Evolutionary conservation across 331 rosid genomes (phyloP), one percentile per base, ranked within the genome.

Genomic region (Spiraea crenata): DNA sequence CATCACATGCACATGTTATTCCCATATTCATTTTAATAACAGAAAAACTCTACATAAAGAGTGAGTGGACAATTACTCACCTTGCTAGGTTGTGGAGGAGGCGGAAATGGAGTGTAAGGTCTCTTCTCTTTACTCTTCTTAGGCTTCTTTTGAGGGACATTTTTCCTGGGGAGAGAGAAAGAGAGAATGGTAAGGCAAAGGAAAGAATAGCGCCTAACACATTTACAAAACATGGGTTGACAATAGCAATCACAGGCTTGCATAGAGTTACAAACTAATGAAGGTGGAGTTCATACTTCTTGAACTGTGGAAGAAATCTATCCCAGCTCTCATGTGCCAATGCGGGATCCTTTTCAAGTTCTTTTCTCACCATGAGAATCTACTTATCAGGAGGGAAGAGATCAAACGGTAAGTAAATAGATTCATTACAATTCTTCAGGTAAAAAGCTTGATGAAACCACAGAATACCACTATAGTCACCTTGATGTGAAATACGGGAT

Each of bases 231-330:
- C 62, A 46, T 38, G 71, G 9, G 65, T 69, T 41, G 17, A 57
- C 55, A 59, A 61, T 7, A 57, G 42, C 4, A 60, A 50, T 65
- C 14, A 20, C 37, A 49, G 41, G 42, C 52, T 77, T 56, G 63
- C 16, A 61, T 5, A 70, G 45, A 39, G n/a, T n/a, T n/a, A n/a
- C n/a, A n/a, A n/a, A 77, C 52, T 44, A 62, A 31, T n/a, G 35
- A n/a, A 42, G 39, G 39, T 31, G 17, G 60, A 74, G 13, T 67
- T 3, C 85, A 4, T 90, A 93, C 98, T 85, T 93, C 67, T 90
- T 90, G 80, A 90, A 93, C 60, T 89, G 90, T 5, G 98, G 98
- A 77, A 93, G 98, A 87, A 93, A 93, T 79, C 98, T 84, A 73
- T 90, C 97, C 98, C 98, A 93, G 67, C 77, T 93, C 82, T 93